A percentile compares a stretch with the other conserved stretches of the same genome.
These are phyloP conservation scores for Saturnispora saitoi DNA, from an alignment of 805 yeast genomes.

Conservation along the genomic window DNA sequence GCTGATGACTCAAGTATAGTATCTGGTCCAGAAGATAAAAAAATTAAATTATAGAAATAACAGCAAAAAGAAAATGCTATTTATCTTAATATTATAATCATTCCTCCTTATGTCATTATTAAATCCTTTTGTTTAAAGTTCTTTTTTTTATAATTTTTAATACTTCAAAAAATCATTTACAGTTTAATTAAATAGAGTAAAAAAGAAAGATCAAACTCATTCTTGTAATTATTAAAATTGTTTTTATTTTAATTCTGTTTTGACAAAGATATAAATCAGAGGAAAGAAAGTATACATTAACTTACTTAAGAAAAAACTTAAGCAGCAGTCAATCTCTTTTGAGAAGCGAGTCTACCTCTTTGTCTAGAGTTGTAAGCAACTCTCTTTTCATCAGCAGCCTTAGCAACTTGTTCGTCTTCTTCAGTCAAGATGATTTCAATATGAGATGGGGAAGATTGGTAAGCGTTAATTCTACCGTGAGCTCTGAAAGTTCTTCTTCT, in stretches of 20 bases:
- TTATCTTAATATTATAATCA: background rate
- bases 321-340: slow-evolving; percentile 76
- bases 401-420: slow-evolving; percentile 87
- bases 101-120: background rate
- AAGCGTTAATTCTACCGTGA: slow-evolving; percentile 99
- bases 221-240: background rate
- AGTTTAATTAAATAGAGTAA: background rate
- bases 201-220: background rate
- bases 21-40: background rate
- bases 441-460: slow-evolving; percentile 98
- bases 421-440: slow-evolving; percentile 95
- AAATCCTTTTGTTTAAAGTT: background rate
- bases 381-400: slow-evolving; percentile 50
- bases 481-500: slow-evolving; percentile 99
- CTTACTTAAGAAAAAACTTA: slow-evolving; percentile 14
- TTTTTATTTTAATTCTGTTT: slow-evolving; percentile 1
- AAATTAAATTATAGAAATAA: background rate
- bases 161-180: no score
- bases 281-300: slow-evolving; percentile 9
- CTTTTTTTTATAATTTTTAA: background rate
- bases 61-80: no score
- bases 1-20: background rate
- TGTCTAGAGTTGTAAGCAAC: slow-evolving; percentile 84
- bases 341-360: slow-evolving; percentile 83
- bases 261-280: slow-evolving; percentile 11